Base-by-base conservation (phyloP, 2,329 filamentous ascomycete genomes). In the Ambrosiella xylebori region DNA sequence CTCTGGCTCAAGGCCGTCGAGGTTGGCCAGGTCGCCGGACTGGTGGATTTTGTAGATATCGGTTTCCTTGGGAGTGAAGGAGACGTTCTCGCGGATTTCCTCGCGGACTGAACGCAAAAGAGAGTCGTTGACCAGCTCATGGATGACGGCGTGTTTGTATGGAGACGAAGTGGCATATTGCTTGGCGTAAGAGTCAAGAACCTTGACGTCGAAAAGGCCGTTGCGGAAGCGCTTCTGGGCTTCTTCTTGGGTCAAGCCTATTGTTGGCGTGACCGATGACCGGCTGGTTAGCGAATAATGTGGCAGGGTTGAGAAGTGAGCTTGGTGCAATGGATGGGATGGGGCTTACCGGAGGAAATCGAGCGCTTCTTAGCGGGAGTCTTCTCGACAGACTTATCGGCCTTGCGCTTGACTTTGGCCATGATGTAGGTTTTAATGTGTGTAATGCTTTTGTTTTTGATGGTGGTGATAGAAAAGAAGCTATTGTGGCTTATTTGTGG, bases 41-140 rank as follows among this genome's bases (percentile, higher is more conserved):
- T 98, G 93, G 77, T 96, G 90, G 67, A 98, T 97, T 72, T 94
- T 95, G 79, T 98, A 98, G 65, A 98, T 98, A 70, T 98, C 93
- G 53, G 93, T 98, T 71, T 98, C 93, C 71, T 98, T 98, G 65
- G 90, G 90, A 11, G 93, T 96, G 73, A 98, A 98, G 64, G 87
- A 84, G 64, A 98, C 86, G 67, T 95, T 90, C 64, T 85, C 78
- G 70, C 85, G 84, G 70, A 97, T 91, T 73, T 98, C 93, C 66
- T 79, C 73, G 67, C 93, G 89, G 61, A 98, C 93, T 58, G 80
- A 77, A 66, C 90, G 90, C 52, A 98, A 80, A 15, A 98, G 82
- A 53, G 75, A 70, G 65, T 91, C 85, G 70, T 93, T 76, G 68
- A 97, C 84, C 49, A 98, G 75, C 57, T 80, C 75, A 64, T 82